Evolutionary conservation across 345 rosid genomes (phyloP), one percentile per base, ranked within the genome.

Genomic region (Erucastrum elatum): DNA sequence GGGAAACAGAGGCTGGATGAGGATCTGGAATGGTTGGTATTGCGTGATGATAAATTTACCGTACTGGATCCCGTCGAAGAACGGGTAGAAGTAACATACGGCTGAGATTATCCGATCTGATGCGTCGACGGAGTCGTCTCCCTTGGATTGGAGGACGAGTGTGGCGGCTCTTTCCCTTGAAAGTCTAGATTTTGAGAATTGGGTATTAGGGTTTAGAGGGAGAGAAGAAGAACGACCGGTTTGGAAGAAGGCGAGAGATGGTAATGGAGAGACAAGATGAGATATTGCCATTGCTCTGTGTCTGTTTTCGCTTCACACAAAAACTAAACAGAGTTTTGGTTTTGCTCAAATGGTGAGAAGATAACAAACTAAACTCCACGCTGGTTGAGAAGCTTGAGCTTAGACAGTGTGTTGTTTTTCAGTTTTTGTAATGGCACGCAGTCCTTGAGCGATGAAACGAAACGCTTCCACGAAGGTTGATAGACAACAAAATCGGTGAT

Each of bases 91-190:
- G 87, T 94, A 94, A 79, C 94, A 88, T 37, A 92, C 61, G 71
- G 96, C 97, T 8, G 98, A 94, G 83, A 94, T 89, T 75, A 94
- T 13, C 66, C 98, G 88, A 85, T 94, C 97, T 1, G 91, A 87
- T n/a, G 79, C 80, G 77, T 90, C 98, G 21, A 85, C 95, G 15
- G 93, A 85, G 72, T 92, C 81, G 41, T 77, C 75, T 2, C 84
- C 83, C 77, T 87, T 88, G 78, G 94, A 86, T 76, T 83, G 84
- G 63, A 85, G 81, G 8, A 72, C 65, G 69, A 86, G 8, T 66
- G 80, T 25, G 76, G 71, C 58, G 29, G 74, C 63, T 77, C 68
- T 79, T 51, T 76, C 77, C 8, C 70, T 77, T 25, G 59, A 51
- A 51, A 72, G 62, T 70, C 53, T 71, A 41, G 84, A 29, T 68